Evolutionary conservation across 2,329 filamentous ascomycete genomes (phyloP), one percentile per base, ranked within the genome.

Genomic region (Lecanoromycetidae sp.): DNA sequence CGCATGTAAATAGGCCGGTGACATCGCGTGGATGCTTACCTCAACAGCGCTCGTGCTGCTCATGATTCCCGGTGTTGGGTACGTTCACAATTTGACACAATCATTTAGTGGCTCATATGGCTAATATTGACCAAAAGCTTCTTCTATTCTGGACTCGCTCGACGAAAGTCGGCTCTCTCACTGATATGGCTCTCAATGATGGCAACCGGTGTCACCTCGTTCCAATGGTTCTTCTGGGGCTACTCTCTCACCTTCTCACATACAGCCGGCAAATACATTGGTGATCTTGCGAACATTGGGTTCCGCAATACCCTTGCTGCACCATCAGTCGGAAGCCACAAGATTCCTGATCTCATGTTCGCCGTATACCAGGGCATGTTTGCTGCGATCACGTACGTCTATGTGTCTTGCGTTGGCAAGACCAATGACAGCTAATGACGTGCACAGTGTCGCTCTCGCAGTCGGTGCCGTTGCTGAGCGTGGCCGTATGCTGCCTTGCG

Each of bases 191-290:
- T 94, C 3, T 84, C 84, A 12, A 76, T 94, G 69, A 82, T 94
- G 69, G 81, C 84, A 13, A 77, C 82, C 3, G 84, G 78, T 9
- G 78, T 93, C 54, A 78, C 87, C 51, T 81, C 79, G 41, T 93
- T 94, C 67, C 86, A 94, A 61, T 94, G 87, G 87, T 94, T 93
- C 71, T 90, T 94, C 71, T 94, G 87, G 87, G 87, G 87, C 39
- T 94, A 86, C 63, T 87, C 83, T 4, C 67, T 91, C 9, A 78
- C 84, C 39, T 91, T 88, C 62, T 91, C 85, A 13, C 85, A 90
- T 65, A 72, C 75, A 2, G 82, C 83, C 22, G 80, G 81, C 38
- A 75, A 71, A 34, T 94, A 78, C 63, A 84, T 94, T 53, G 87
- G 87, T 49, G 74, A 87, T 57, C 70, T 94, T 22, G 67, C 76